Base-by-base conservation (phyloP, 495 filamentous ascomycete genomes). In the Letharia columbiana region DNA sequence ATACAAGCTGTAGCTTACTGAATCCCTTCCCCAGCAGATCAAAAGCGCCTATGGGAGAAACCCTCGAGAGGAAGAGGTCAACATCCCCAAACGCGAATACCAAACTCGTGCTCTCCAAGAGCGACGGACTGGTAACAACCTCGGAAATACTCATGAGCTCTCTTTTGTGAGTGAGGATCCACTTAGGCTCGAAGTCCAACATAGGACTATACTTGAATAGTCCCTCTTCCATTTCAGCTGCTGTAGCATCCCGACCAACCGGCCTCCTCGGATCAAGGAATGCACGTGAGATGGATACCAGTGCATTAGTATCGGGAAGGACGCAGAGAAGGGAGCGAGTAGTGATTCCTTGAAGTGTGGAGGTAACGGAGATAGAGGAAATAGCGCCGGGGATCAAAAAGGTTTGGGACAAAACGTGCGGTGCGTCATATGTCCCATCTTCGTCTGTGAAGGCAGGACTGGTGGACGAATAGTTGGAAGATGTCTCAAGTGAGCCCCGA, bases 21-120 rank as follows among this genome's bases (percentile, higher is more conserved):
- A 99, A 99, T 7, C 88, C 89, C 77, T 92, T 95, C 44, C 91
- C 93, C 2, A 99, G 79, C 23, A 96, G 82, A 77, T 99, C 94
- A 75, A 98, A 99, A 6, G 88, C 82, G 64, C 88, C 83, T 72
- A 90, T 95, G 1, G 94, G 94, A 40, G 87, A 84, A 42, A 94
- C 86, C 18, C 91, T 79, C 5, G 92, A 92, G 8, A 90, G 92
- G 70, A 91, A 99, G 42, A 98, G 76, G 73, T 99, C 94, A 0
- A 88, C 70, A 3, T 76, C 73, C 4, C 95, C 95, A 73, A 89
- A 97, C 5, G 91, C 93, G 71, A 98, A 86, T 39, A 99, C 84
- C 54, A 99, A 75, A 71, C 89, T 91, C 17, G 94, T 97, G 75
- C 92, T 96, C 77, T 99, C 94, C n/a, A 99, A 81, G 2, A 88